phyloP scores from a whole-genome alignment of 2,329 filamentous ascomycete species.

The Talaromyces rugulosus region DNA sequence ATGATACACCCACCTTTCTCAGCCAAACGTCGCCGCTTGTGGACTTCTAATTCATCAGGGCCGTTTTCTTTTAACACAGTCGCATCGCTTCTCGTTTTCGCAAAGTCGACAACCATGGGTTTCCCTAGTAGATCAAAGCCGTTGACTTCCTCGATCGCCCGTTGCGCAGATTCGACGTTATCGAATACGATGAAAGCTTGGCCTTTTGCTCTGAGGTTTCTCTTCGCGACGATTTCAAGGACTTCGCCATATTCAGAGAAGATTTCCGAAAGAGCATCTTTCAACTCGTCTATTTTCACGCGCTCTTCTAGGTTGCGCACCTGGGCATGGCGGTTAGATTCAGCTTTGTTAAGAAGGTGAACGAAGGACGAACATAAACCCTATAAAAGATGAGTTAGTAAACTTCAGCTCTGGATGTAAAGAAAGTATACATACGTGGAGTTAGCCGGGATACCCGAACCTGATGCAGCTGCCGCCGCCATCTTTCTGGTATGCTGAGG shows the following conservation, averaged over 20 bases:
- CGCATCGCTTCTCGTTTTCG: slow-evolving; percentile 79
- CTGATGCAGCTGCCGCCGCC: slow-evolving; percentile 29
- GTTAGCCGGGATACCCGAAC: slow-evolving; percentile 32
- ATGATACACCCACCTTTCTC: slow-evolving; percentile 67
- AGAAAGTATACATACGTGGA: slow-evolving; percentile 30
- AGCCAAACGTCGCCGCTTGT: slow-evolving; percentile 77
- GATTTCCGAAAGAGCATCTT: slow-evolving; percentile 67
- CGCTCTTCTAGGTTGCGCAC: slow-evolving; percentile 86
- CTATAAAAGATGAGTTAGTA: slow-evolving; percentile 19
- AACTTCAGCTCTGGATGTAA: background rate
- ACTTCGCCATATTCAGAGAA: slow-evolving; percentile 87
- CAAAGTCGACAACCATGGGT: slow-evolving; percentile 78
- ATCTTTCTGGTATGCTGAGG: slow-evolving; percentile 17
- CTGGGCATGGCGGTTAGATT: slow-evolving; percentile 25
- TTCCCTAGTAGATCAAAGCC: slow-evolving; percentile 93
- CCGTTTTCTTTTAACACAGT: slow-evolving; percentile 72
- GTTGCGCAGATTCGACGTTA: slow-evolving; percentile 67
- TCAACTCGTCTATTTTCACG: slow-evolving; percentile 75
- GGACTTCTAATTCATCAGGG: slow-evolving; percentile 76
- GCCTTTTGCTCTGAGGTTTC: slow-evolving; percentile 85
- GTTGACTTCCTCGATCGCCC: slow-evolving; percentile 82
- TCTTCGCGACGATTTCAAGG: slow-evolving; percentile 81
- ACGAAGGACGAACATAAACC: slow-evolving; percentile 35
- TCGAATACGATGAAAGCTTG: slow-evolving; percentile 96
- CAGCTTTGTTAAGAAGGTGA: slow-evolving; percentile 13